A percentile compares a stretch with the other conserved stretches of the same genome.
These are phyloP conservation scores for Sporothrix protearum DNA, from an alignment of 2,329 filamentous ascomycete genomes.

Conservation along the genomic window DNA sequence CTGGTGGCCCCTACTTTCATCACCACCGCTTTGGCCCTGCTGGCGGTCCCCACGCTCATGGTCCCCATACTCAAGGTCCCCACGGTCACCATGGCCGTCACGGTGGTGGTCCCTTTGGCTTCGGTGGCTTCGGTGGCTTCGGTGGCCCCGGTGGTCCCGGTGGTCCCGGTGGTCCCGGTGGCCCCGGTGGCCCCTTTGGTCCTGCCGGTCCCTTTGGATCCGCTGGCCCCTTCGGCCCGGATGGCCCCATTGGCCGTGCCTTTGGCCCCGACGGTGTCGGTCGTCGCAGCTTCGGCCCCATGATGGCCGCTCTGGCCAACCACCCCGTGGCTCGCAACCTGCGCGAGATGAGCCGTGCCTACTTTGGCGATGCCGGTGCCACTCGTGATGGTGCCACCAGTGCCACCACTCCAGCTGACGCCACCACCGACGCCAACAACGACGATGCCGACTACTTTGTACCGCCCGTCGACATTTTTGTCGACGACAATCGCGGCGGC, in stretches of 20 bases:
- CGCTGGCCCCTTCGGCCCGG: constrained; percentile 23
- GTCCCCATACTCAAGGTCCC: constrained; percentile 23
- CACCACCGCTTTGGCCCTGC: constrained; percentile 16
- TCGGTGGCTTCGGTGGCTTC: constrained; percentile 20
- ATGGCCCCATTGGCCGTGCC: constrained; percentile 20
- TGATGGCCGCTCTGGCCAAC: constrained; percentile 41
- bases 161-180: constrained; percentile 22
- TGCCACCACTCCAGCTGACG: no score
- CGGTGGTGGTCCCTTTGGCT: no score
- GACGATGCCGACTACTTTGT: constrained; percentile 46
- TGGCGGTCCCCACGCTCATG: background rate
- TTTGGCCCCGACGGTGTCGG: constrained; percentile 26
- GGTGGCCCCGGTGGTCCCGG: constrained; percentile 22
- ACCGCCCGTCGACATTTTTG: constrained; percentile 71
- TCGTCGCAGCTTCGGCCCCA: constrained; percentile 36
- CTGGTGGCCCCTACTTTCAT: constrained; percentile 23
- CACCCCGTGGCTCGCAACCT: constrained; percentile 45
- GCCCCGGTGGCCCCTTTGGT: constrained; percentile 19
- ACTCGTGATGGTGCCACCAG: background rate
- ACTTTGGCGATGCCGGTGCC: constrained; percentile 29
- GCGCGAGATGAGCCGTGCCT: constrained; percentile 32
- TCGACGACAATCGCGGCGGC: constrained; percentile 39
- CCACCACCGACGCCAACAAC: background rate
- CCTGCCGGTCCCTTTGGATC: constrained; percentile 19
- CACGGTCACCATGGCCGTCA: constrained; percentile 21